Conservation (phyloP, 1,139 yeast genomes). For the Williopsis jadinii region DNA sequence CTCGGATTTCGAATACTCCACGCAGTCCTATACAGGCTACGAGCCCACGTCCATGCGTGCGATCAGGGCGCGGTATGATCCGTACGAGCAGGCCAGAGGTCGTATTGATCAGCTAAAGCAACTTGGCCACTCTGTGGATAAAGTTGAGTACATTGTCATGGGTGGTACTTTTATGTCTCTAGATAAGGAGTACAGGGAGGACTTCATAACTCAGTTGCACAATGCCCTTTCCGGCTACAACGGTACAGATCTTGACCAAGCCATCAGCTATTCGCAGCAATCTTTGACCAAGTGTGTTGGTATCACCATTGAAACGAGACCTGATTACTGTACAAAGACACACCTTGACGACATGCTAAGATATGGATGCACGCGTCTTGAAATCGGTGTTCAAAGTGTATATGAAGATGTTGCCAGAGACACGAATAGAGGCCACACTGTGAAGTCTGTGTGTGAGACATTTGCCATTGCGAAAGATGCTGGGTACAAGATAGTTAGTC, state of each 20-base stretch:
- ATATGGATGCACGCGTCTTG: constrained; percentile 95
- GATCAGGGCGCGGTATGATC: constrained; percentile 94
- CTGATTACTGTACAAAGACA: constrained; percentile 96
- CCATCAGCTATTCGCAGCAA: constrained; percentile 86
- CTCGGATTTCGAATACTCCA: constrained; percentile 93
- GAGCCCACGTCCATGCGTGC: constrained; percentile 99
- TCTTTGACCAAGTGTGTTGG: constrained; percentile 97
- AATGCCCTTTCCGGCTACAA: constrained; percentile 93
- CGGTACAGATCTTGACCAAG: constrained; percentile 84
- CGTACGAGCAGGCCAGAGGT: constrained; percentile 98
- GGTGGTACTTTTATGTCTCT: constrained; percentile 99
- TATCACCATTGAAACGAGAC: constrained; percentile 95
- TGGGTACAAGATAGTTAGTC: constrained; percentile 95
- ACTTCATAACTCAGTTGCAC: constrained; percentile 81
- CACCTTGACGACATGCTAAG: constrained; percentile 93
- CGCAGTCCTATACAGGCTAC: constrained; percentile 97
- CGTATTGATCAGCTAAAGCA: constrained; percentile 93
- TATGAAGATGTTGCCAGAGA: constrained; percentile 98
- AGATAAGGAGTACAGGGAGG: constrained; percentile 83
- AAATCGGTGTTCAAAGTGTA: constrained; percentile 94
- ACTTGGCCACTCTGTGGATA: constrained; percentile 93
- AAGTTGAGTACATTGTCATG: constrained; percentile 96
- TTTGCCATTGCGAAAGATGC: constrained; percentile 95
- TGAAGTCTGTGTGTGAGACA: constrained; percentile 91
- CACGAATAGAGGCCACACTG: constrained; percentile 97